A percentile compares a stretch with the other conserved stretches of the same genome.
These are phyloP conservation scores for Pichia terricola DNA, from an alignment of 1,139 yeast species.

Conservation along the genomic window DNA sequence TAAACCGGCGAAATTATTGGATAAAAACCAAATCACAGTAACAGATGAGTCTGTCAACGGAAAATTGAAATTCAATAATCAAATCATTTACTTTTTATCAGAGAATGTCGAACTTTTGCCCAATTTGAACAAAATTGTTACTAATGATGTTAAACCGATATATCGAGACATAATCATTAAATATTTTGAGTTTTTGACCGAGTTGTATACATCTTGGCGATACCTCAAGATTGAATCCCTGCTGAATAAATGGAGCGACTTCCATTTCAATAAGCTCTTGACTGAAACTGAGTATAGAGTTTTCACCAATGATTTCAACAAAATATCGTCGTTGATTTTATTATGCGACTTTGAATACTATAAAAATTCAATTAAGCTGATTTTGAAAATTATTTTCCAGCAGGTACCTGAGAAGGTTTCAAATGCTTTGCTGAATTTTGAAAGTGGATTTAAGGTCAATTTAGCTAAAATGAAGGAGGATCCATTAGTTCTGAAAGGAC, in stretches of 20 bases:
- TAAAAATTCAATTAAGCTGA: conserved; percentile 49
- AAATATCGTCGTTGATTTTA: conserved; percentile 49
- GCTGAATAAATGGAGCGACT: conserved; percentile 42
- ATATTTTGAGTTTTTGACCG: conserved; percentile 54
- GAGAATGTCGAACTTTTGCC: conserved; percentile 4
- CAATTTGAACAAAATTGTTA: not conserved
- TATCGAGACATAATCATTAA: conserved; percentile 18
- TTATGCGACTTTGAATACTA: conserved; percentile 60
- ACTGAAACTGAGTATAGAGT: not conserved
- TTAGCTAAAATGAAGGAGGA: conserved; percentile 38
- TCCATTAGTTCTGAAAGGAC: conserved; percentile 38
- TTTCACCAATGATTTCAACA: conserved; percentile 2
- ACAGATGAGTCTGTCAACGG: not conserved
- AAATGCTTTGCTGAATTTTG: conserved; percentile 37
- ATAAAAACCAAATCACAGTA: not conserved
- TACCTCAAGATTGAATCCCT: conserved; percentile 59
- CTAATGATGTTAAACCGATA: not conserved
- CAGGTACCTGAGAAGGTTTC: conserved; percentile 50
- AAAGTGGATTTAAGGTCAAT: conserved; percentile 34
- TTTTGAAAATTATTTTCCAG: conserved; percentile 60
- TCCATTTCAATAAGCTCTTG: conserved; percentile 30
- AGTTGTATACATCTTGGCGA: conserved; percentile 56
- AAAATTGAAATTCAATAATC: conserved; percentile 1
- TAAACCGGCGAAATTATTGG: not conserved
- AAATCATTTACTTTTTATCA: not conserved